A percentile compares a stretch with the other conserved stretches of the same genome.
Evolutionary conservation across 1,284 basidiomycete species (phyloP).

Genomic region (Sporisorium sorghi): DNA sequence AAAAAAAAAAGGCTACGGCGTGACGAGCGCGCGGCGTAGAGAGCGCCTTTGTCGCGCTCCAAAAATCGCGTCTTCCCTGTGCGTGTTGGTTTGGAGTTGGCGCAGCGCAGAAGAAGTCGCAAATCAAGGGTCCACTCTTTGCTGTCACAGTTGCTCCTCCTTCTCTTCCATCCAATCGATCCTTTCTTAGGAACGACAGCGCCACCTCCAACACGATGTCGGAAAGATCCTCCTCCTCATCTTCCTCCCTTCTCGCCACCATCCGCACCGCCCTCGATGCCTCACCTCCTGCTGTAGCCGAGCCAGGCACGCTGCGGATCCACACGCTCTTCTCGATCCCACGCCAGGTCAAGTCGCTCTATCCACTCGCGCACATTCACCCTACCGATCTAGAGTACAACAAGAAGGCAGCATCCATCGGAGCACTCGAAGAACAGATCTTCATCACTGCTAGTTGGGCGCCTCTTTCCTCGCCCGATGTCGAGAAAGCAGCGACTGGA

Average conservation of each 20-base stretch:
- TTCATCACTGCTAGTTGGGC: conserved; percentile 56
- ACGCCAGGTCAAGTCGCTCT: conserved; percentile 57
- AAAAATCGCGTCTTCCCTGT: not conserved
- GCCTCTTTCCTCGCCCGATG: conserved; percentile 9
- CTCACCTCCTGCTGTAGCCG: conserved; percentile 33
- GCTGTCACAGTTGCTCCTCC: not conserved
- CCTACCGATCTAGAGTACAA: conserved; percentile 39
- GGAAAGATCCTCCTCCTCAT: conserved; percentile 3
- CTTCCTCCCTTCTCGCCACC: conserved; percentile 30
- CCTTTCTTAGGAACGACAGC: not conserved
- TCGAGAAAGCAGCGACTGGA: conserved; percentile 3
- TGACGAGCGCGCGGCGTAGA: not conserved
- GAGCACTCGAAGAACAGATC: conserved; percentile 31
- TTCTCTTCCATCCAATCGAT: not conserved
- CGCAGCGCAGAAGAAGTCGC: not conserved
- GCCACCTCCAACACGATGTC: conserved; percentile 1
- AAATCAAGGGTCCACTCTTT: not conserved
- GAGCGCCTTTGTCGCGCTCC: not conserved
- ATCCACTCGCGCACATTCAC: conserved; percentile 65
- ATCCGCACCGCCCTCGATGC: conserved; percentile 23
- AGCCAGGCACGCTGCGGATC: conserved; percentile 42
- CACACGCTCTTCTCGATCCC: conserved; percentile 62
- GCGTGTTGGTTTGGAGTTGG: not conserved
- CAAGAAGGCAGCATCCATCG: conserved; percentile 27
- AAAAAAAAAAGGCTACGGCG: too few relatives aligned